Percentiles rank a stretch among this genome's conserved stretches.
Evolutionary conservation across 306 rosid genomes (phyloP).

Genomic region (Dicorynia guianensis): DNA sequence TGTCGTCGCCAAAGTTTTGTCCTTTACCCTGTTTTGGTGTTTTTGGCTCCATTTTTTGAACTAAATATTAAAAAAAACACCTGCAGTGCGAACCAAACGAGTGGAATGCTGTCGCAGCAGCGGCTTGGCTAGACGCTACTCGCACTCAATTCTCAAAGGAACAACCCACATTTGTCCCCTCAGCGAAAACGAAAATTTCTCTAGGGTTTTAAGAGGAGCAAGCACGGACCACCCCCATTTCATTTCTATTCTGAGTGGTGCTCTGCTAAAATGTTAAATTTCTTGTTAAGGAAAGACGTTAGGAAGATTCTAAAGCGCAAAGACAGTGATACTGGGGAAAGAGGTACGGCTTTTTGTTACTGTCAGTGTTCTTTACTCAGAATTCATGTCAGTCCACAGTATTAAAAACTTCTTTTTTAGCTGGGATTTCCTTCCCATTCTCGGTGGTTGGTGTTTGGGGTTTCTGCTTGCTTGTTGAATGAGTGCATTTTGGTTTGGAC

Average conservation of each 20-base stretch:
- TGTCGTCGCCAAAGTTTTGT: neutral
- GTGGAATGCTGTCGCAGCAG: too few relatives aligned
- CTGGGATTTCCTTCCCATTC: neutral
- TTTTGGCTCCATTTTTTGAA: slow-evolving; percentile 7
- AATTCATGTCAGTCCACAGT: neutral
- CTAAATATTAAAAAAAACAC: neutral
- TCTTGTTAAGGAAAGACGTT: slow-evolving; percentile 71
- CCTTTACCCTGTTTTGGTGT: neutral
- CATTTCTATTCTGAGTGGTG: slow-evolving; percentile 23
- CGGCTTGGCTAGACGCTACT: neutral
- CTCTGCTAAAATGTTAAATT: slow-evolving; percentile 58
- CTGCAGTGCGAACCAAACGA: slow-evolving; percentile 4
- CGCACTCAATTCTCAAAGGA: neutral
- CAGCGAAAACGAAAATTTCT: neutral
- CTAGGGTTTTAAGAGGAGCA: slow-evolving; percentile 34
- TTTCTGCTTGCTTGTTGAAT: neutral
- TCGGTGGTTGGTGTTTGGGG: neutral
- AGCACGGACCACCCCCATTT: slow-evolving; percentile 1
- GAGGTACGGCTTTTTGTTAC: slow-evolving; percentile 50
- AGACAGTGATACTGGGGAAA: slow-evolving; percentile 96
- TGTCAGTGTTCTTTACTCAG: neutral
- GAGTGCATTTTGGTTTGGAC: too few relatives aligned
- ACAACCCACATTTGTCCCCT: neutral
- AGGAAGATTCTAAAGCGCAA: slow-evolving; percentile 94
- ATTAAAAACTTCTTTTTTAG: slow-evolving; percentile 10